Percentiles rank a stretch among this genome's conserved stretches.
phyloP scores from a whole-genome alignment of 805 yeast genomes.

The Candida andamanensis region DNA sequence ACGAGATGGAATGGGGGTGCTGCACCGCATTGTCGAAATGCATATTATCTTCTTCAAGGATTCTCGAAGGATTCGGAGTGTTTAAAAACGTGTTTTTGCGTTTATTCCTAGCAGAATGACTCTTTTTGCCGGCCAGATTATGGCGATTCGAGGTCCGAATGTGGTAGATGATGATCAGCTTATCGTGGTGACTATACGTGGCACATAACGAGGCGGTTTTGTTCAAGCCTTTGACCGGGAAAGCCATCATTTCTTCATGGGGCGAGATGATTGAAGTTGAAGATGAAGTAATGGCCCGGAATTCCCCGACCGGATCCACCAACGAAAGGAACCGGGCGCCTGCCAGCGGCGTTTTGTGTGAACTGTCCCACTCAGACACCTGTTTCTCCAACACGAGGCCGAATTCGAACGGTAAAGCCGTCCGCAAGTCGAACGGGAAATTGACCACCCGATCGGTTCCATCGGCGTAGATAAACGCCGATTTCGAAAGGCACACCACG shows the following conservation, averaged over 20 bases:
- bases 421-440: conserved; percentile 62
- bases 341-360: conserved; percentile 13
- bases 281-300: conserved; percentile 67
- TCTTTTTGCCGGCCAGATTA: no score
- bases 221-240: conserved; percentile 41
- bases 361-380: conserved; percentile 10
- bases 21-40: conserved; percentile 6
- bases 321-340: conserved; percentile 54
- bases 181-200: conserved; percentile 47
- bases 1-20: conserved; percentile 16
- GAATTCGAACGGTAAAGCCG: conserved; percentile 58
- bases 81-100: conserved; percentile 25
- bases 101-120: no score
- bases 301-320: conserved; percentile 68
- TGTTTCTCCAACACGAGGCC: conserved; percentile 65
- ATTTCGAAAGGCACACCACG: conserved; percentile 56
- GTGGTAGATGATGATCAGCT: conserved; percentile 50
- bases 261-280: conserved; percentile 61
- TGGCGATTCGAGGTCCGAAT: conserved; percentile 34
- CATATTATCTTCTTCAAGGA: conserved; percentile 36
- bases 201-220: conserved; percentile 43
- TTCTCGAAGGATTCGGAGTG: conserved; percentile 40
- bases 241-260: conserved; percentile 51
- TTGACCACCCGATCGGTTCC: conserved; percentile 58
- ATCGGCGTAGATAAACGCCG: conserved; percentile 59